phyloP scores from a whole-genome alignment of 2,329 filamentous ascomycete genomes.

The Ilyonectria destructans region DNA sequence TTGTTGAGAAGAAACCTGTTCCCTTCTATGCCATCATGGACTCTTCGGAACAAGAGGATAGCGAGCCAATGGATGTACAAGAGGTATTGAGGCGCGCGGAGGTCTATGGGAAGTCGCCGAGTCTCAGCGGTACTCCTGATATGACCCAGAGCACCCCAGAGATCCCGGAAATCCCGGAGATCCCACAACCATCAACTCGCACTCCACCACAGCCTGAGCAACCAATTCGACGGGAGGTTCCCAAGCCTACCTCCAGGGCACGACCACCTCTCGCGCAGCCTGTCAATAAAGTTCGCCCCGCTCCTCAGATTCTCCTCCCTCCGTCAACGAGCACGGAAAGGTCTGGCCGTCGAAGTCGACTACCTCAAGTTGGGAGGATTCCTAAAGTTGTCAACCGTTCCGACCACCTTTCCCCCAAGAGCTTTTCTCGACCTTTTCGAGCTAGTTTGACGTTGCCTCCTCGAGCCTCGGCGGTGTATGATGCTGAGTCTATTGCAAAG shows the following conservation, averaged over 20 bases:
- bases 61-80: conserved; percentile 57
- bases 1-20: conserved; percentile 66
- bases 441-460: conserved; percentile 62
- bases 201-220: conserved; percentile 29
- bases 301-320: conserved; percentile 14
- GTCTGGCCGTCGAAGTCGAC: conserved; percentile 66
- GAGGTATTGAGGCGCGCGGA: conserved; percentile 68
- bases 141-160: conserved; percentile 35
- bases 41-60: conserved; percentile 69
- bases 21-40: conserved; percentile 77
- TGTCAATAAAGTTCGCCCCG: conserved; percentile 21
- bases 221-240: conserved; percentile 13
- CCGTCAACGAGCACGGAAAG: conserved; percentile 20
- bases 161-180: conserved; percentile 34
- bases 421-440: conserved; percentile 88
- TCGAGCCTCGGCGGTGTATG: conserved; percentile 50
- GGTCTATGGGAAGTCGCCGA: conserved; percentile 51
- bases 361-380: conserved; percentile 89
- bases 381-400: conserved; percentile 82
- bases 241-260: conserved; percentile 26
- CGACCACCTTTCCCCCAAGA: conserved; percentile 79
- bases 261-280: conserved; percentile 30
- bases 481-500: conserved; percentile 62
- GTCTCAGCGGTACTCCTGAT: conserved; percentile 35
- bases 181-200: conserved; percentile 29